These are phyloP conservation scores for Eugenia klotzschiana DNA, from an alignment of 441 rosid species.

Conservation along the genomic window DNA sequence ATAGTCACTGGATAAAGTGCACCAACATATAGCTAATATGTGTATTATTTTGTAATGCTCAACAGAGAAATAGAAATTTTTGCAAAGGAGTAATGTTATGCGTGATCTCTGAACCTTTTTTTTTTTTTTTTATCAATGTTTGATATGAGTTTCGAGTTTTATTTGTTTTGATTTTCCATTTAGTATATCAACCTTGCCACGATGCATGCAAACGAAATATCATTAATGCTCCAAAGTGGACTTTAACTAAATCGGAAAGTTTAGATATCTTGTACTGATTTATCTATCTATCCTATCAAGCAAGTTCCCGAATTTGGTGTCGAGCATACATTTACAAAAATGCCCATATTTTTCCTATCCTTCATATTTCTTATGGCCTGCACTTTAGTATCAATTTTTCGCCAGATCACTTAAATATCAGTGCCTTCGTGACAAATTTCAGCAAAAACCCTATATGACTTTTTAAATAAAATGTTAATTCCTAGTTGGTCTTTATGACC, in stretches of 20 bases:
- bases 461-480: background rate
- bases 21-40: background rate
- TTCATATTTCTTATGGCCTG: accelerated
- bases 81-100: no score
- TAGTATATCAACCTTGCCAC: background rate
- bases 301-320: background rate
- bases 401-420: background rate
- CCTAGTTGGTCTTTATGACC: background rate
- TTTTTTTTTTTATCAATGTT: no score
- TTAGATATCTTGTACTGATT: background rate
- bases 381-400: background rate
- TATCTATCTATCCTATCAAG: background rate
- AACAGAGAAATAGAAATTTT: background rate
- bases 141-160: no score
- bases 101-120: background rate
- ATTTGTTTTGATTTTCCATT: no score
- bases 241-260: background rate
- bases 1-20: background rate
- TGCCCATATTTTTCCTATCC: background rate
- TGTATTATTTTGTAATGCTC: background rate
- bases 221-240: background rate
- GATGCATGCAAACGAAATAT: background rate
- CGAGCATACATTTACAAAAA: background rate
- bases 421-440: accelerated
- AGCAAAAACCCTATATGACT: background rate